phyloP scores from a whole-genome alignment of 148 eudicot genomes.

The Silene conica region DNA sequence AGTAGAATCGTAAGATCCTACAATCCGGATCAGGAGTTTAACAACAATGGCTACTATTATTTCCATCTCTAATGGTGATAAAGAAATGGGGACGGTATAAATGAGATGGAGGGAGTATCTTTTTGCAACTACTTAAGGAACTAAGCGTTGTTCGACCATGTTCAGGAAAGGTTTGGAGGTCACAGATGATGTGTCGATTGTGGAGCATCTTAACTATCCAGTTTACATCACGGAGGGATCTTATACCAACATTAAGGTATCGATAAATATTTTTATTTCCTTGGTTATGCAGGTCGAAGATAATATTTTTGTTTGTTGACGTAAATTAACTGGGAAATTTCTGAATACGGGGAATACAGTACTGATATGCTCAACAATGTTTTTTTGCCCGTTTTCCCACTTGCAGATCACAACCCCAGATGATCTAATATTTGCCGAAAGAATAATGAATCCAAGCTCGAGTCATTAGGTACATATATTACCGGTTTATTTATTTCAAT shows the following conservation, averaged over 20 bases:
- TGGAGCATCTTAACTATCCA: slow-evolving; percentile 92
- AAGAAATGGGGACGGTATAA: neutral
- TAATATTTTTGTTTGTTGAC: neutral
- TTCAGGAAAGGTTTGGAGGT: slow-evolving; percentile 83
- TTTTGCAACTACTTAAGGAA: neutral
- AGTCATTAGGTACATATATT: slow-evolving; percentile 9
- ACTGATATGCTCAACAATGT: neutral
- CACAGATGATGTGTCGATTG: slow-evolving; percentile 95
- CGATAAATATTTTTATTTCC: neutral
- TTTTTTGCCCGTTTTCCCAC: slow-evolving; percentile 1
- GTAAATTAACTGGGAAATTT: neutral
- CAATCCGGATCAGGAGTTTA: no score
- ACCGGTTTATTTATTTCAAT: neutral
- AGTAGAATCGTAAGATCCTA: no score
- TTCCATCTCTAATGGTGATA: no score
- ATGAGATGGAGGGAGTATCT: no score
- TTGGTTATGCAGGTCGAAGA: neutral
- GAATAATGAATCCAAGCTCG: slow-evolving; percentile 49
- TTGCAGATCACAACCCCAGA: slow-evolving; percentile 94
- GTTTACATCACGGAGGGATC: slow-evolving; percentile 92
- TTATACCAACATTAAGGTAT: slow-evolving; percentile 95
- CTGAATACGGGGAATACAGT: neutral
- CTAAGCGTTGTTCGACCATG: neutral
- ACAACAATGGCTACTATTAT: no score
- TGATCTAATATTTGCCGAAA: slow-evolving; percentile 87